Percentiles rank a stretch among this genome's conserved stretches.
These are phyloP conservation scores for Beauveria pseudobassiana DNA, from an alignment of 2,329 filamentous ascomycete genomes.

Conservation along the genomic window DNA sequence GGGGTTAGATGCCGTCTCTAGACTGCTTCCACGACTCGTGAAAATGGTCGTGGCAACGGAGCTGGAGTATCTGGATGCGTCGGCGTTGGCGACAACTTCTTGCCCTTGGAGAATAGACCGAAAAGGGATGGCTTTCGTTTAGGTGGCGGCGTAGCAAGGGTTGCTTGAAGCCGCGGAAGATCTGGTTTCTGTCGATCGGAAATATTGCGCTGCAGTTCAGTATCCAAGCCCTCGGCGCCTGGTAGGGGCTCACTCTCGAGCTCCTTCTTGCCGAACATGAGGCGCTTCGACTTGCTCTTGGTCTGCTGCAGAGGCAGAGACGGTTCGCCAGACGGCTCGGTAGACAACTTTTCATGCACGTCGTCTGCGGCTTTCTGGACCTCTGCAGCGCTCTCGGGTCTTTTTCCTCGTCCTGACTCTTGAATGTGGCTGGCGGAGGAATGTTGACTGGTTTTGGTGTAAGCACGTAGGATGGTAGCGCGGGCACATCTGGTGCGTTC, in stretches of 20 bases:
- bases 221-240: constrained; percentile 33
- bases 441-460: constrained; percentile 23
- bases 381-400: not conserved
- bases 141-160: constrained; percentile 29
- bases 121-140: constrained; percentile 34
- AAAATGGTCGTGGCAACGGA: constrained; percentile 27
- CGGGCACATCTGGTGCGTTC: constrained; percentile 17
- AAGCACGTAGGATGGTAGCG: constrained; percentile 20
- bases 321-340: constrained; percentile 11
- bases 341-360: not conserved
- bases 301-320: not conserved
- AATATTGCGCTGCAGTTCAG: constrained; percentile 40
- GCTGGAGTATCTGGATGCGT: constrained; percentile 25
- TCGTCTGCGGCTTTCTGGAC: not conserved
- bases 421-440: constrained; percentile 15
- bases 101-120: constrained; percentile 37
- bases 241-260: not conserved
- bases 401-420: constrained; percentile 3
- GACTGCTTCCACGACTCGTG: constrained; percentile 26
- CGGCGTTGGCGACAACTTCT: constrained; percentile 29
- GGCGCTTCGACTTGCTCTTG: not conserved
- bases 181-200: constrained; percentile 44
- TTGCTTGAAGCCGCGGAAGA: constrained; percentile 36
- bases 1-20: constrained; percentile 21
- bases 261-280: constrained; percentile 3